phyloP scores from a whole-genome alignment of 2,329 filamentous ascomycete genomes.

The Colletotrichum salicis region DNA sequence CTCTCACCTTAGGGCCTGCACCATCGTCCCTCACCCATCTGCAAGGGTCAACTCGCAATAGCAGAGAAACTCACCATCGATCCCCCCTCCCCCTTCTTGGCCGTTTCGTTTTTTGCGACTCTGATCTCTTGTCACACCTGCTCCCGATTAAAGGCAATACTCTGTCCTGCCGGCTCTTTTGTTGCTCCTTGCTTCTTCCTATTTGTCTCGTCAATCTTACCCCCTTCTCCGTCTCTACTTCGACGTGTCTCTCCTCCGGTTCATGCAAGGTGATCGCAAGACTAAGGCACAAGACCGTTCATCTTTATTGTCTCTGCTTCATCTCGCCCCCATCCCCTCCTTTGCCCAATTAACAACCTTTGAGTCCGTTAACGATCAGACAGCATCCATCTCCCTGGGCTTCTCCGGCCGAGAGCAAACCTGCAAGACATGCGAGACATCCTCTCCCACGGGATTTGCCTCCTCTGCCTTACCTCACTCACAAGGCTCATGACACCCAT shows the following conservation, averaged over 20 bases:
- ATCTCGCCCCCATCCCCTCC: conserved; percentile 8
- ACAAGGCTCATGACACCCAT: neutral
- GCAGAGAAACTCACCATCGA: neutral
- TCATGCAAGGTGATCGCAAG: conserved; percentile 26
- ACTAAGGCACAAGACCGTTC: neutral
- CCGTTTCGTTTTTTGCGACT: neutral
- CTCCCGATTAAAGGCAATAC: neutral
- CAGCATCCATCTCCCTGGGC: conserved; percentile 23
- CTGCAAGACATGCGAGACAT: conserved; percentile 28
- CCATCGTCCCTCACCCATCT: conserved; percentile 21
- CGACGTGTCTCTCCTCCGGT: conserved; percentile 21
- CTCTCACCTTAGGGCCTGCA: neutral
- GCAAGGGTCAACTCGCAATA: conserved; percentile 26
- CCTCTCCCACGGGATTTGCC: neutral
- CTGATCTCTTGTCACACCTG: neutral
- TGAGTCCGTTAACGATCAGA: neutral
- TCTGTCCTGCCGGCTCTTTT: neutral
- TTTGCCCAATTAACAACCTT: conserved; percentile 11
- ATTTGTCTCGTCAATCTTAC: neutral
- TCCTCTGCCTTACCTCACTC: conserved; percentile 5
- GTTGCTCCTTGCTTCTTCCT: conserved; percentile 27
- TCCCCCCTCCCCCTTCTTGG: neutral
- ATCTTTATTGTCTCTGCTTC: conserved; percentile 23
- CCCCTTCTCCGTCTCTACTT: conserved; percentile 10
- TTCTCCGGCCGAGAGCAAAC: conserved; percentile 17